Conservation (phyloP, 2,329 filamentous ascomycete genomes). For the Cryphonectria carpinicola region DNA sequence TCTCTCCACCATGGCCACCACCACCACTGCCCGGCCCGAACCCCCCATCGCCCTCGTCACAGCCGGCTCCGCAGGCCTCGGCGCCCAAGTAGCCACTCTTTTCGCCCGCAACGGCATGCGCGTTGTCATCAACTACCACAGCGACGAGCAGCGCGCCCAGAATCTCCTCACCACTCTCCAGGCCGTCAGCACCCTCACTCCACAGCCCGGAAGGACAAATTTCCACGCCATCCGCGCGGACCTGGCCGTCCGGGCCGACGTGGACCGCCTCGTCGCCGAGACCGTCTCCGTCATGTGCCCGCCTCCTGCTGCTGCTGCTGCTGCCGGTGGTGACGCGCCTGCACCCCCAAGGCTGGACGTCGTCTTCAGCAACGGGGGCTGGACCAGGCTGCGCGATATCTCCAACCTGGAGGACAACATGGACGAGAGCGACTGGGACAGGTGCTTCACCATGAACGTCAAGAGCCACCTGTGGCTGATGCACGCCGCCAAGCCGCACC, state of each 20-base stretch:
- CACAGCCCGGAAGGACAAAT: conserved; percentile 33
- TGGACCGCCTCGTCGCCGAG: conserved; percentile 61
- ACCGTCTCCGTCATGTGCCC: conserved; percentile 61
- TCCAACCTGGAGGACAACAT: conserved; percentile 55
- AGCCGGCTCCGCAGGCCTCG: conserved; percentile 67
- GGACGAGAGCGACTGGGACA: conserved; percentile 63
- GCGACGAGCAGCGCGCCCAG: conserved; percentile 62
- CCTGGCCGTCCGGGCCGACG: conserved; percentile 62
- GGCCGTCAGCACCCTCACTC: conserved; percentile 52
- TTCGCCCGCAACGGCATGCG: conserved; percentile 72
- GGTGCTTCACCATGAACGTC: conserved; percentile 64
- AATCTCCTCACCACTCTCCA: conserved; percentile 60
- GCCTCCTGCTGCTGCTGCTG: not conserved
- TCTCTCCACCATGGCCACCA: conserved; percentile 29
- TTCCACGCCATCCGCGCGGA: conserved; percentile 67
- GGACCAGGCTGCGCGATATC: conserved; percentile 52
- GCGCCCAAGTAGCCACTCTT: conserved; percentile 67
- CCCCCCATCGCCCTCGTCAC: conserved; percentile 50
- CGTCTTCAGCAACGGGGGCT: conserved; percentile 74
- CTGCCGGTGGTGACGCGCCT: not conserved
- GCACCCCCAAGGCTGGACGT: conserved; percentile 59
- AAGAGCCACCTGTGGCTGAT: conserved; percentile 65
- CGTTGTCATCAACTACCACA: conserved; percentile 75
- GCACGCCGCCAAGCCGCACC: conserved; percentile 55
- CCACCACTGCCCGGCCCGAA: conserved; percentile 34